Conservation (phyloP, 306 rosid genomes). For the Lathyrus oleraceus region DNA sequence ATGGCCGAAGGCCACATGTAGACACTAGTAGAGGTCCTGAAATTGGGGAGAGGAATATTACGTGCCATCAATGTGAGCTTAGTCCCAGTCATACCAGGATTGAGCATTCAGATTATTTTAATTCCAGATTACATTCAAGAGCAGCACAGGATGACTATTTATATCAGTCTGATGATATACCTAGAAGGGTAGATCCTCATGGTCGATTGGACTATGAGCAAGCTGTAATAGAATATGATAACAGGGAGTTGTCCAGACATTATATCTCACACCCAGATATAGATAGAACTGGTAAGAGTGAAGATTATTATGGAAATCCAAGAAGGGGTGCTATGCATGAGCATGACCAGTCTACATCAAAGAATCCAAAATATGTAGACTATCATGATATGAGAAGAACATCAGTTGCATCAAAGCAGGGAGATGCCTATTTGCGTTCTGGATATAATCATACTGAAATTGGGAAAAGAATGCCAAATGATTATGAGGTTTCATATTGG, state of each 20-base stretch:
- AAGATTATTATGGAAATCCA: slow-evolving; percentile 44
- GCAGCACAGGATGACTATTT: slow-evolving; percentile 48
- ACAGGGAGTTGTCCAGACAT: slow-evolving; percentile 53
- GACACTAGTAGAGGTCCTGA: slow-evolving; percentile 54
- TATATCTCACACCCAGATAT: slow-evolving; percentile 40
- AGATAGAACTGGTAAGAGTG: slow-evolving; percentile 50
- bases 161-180: slow-evolving; percentile 55
- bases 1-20: slow-evolving; percentile 51
- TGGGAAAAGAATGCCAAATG: slow-evolving; percentile 56
- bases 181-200: slow-evolving; percentile 56
- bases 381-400: slow-evolving; percentile 56
- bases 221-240: slow-evolving; percentile 50
- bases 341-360: slow-evolving; percentile 43
- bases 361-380: slow-evolving; percentile 47
- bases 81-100: slow-evolving; percentile 65
- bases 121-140: slow-evolving; percentile 45
- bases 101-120: slow-evolving; percentile 49
- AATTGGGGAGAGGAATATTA: slow-evolving; percentile 47
- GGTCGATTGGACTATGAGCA: slow-evolving; percentile 52
- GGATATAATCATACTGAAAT: slow-evolving; percentile 47
- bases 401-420: slow-evolving; percentile 50
- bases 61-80: slow-evolving; percentile 42
- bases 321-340: slow-evolving; percentile 46
- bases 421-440: slow-evolving; percentile 48
- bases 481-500: slow-evolving; percentile 47